Percentiles rank a stretch among this genome's conserved stretches.
Evolutionary conservation across 1,284 basidiomycete genomes (phyloP).

Genomic region (Ceratobasidium papillatum): DNA sequence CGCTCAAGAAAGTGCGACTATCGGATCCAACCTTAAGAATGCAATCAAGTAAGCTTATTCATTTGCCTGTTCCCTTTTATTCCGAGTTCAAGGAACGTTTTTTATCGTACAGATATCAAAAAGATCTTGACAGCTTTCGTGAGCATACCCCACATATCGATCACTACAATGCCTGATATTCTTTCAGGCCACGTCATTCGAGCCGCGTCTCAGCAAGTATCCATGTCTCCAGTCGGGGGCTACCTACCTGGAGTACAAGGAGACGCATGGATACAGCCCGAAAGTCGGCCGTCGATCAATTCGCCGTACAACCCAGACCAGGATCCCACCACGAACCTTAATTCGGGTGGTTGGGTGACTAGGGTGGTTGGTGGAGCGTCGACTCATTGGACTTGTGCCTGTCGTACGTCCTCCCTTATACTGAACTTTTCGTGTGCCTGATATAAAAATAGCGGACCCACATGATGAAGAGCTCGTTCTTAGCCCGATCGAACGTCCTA

Average conservation of each 20-base stretch:
- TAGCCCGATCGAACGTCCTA: slow-evolving; percentile 8
- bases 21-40: slow-evolving; percentile 15
- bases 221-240: not conserved
- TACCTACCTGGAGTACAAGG: not conserved
- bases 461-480: slow-evolving; percentile 34
- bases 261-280: slow-evolving; percentile 19
- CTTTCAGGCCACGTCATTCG: not conserved
- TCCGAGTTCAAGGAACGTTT: not conserved
- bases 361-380: slow-evolving; percentile 37
- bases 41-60: not conserved
- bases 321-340: slow-evolving; percentile 19
- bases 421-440: not conserved
- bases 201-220: slow-evolving; percentile 4
- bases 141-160: not conserved
- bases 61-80: not conserved
- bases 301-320: slow-evolving; percentile 35
- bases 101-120: slow-evolving; percentile 2
- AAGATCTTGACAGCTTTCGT: slow-evolving; percentile 31
- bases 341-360: slow-evolving; percentile 8
- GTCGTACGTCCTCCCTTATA: slow-evolving; percentile 8
- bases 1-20: not conserved
- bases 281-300: slow-evolving; percentile 5
- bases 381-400: slow-evolving; percentile 36
- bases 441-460: slow-evolving; percentile 16
- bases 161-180: not conserved